Evolutionary conservation across 2,329 filamentous ascomycete species (phyloP), one percentile per base, ranked within the genome.

Genomic region (Acarospora socialis): DNA sequence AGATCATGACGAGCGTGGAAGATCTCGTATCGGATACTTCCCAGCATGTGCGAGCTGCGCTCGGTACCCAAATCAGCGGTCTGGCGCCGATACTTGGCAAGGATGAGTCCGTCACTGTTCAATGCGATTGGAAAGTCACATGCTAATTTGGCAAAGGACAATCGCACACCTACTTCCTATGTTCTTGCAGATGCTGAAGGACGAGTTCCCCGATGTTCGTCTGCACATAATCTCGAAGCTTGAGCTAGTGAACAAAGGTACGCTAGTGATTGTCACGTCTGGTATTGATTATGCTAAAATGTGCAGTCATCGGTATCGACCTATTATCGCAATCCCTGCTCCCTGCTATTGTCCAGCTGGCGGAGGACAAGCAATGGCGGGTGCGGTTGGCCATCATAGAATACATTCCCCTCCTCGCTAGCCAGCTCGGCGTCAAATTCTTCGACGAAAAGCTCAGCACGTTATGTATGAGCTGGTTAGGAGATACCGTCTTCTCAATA

Each of bases 201-300:
- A 98, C 50, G 90, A 98, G 53, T 95, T 94, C 57, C 90, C 90
- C 14, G 90, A 98, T 54, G 90, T 98, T 31, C 80, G 90, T 41
- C 74, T 98, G 37, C 92, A 98, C 61, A 98, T 98, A 56, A 98
- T 98, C 51, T 95, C 90, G n/a, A 98, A 98, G 61, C 75, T 98
- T 34, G 92, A 98, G 63, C 73, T 92, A 41, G 90, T 98, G 43
- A 98, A 98, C 62, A 82, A 94, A 61, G 81, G 81, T 84, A 64
- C 41, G 62, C 52, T 25, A 8, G 15, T 7, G 15, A 21, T 25
- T 13, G 19, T 21, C 12, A 19, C 16, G 4, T 18, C 12, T 0
- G 15, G 18, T 3, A 8, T 27, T 32, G 16, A 30, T 10, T 29
- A n/a, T 33, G 19, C 14, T 8, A 22, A 22, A 28, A 30, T 39